Evolutionary conservation across 2,329 filamentous ascomycete species (phyloP), one percentile per base, ranked within the genome.

Genomic region (Teratosphaeria epicoccoides): DNA sequence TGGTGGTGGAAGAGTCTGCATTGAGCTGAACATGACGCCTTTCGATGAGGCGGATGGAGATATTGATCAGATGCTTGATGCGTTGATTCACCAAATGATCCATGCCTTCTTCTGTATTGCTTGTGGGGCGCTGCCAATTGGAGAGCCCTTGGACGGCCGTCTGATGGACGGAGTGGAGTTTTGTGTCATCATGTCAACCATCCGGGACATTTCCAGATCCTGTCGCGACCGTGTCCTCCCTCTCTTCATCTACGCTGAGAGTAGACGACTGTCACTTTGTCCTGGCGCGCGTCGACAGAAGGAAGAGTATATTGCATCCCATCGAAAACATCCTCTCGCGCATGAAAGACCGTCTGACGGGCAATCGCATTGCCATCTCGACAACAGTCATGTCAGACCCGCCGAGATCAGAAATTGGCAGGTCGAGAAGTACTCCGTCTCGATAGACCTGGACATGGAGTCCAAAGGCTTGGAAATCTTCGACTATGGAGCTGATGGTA

Each of bases 41-140:
- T 65, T 63, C 40, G 55, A 61, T 22, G 57, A 66, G 20, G 52
- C 59, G 11, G 58, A 62, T 11, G 63, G 57, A 2, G 57, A 56
- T 20, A 59, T 67, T 4, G 62, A 66, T 46, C 62, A 69, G 10
- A 59, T 71, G 24, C 54, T 72, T 12, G 68, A 67, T 14, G 61
- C 57, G 5, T 55, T 72, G 40, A 66, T 73, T 5, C 71, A 73
- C 51, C 71, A 73, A 44, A 73, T 73, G 71, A 71, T 73, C 29
- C 71, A 73, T 47, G 70, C 70, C 12, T 73, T 68, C 57, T 70
- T 73, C 51, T 61, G 73, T 2, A 61, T 72, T n/a, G 66, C 67
- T 48, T 73, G 71, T 47, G 69, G 68, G 7, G 62, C 64, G 2
- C 63, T 68, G 50, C 57, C 62, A 12, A 63, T 64, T 26, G 61